Evolutionary conservation across 2,329 filamentous ascomycete genomes (phyloP).

Genomic region (Capronia coronata): DNA sequence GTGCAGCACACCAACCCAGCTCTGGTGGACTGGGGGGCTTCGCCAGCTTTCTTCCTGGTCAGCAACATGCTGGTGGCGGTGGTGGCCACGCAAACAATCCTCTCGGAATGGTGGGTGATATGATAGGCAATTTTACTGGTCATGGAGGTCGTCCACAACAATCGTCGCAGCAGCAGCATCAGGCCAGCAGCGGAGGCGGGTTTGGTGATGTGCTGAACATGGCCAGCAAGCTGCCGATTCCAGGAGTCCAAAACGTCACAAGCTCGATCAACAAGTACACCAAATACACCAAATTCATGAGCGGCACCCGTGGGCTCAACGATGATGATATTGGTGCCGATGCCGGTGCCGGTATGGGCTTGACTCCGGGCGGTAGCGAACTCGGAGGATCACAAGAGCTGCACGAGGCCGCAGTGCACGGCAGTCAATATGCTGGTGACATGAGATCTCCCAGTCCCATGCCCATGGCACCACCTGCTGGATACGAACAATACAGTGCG

Average conservation of each 20-base stretch:
- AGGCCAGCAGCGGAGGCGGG: conserved; percentile 16
- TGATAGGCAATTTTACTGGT: conserved; percentile 19
- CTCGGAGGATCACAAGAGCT: conserved; percentile 16
- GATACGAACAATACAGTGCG: conserved; percentile 23
- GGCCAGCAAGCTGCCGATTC: conserved; percentile 26
- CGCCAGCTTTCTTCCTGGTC: conserved; percentile 19
- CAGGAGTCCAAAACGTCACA: conserved; percentile 20
- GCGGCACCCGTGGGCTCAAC: conserved; percentile 16
- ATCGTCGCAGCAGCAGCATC: conserved; percentile 8
- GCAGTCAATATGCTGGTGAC: conserved; percentile 2
- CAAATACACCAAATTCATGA: conserved; percentile 27
- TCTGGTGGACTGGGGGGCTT: conserved; percentile 16
- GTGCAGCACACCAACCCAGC: conserved; percentile 8
- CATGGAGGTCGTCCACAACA: conserved; percentile 10
- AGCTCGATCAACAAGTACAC: conserved; percentile 12
- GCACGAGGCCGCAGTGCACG: conserved; percentile 19
- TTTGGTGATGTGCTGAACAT: conserved; percentile 24
- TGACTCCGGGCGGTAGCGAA: too few species aligned
- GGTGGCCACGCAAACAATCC: conserved; percentile 11
- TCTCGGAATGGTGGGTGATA: conserved; percentile 19
- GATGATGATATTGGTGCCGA: conserved; percentile 8
- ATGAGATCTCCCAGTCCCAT: conserved; percentile 19
- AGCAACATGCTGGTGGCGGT: conserved; percentile 9
- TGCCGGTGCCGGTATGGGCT: too few species aligned
- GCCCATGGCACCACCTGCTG: conserved; percentile 18